Evolutionary conservation across 768 basidiomycete species (phyloP), one percentile per base, ranked within the genome.

Genomic region (Boletales sp.): DNA sequence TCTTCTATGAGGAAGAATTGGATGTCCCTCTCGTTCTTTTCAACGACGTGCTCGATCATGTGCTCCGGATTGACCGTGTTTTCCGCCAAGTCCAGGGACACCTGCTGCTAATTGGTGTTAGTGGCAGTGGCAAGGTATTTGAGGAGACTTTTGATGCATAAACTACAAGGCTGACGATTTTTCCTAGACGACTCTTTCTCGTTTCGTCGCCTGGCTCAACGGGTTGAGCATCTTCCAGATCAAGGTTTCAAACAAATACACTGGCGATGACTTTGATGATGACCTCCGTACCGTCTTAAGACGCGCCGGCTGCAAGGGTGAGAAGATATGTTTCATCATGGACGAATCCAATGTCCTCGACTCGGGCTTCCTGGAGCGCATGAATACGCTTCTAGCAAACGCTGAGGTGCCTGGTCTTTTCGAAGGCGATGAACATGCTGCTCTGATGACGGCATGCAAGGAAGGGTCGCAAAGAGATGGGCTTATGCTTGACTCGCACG

Each of bases 381-480:
- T 99, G 95, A 99, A 99, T 68, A 99, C 97, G 0, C 81, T 99
- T 13, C 80, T 99, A 14, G 97, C 97, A 36, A 99, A 99, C 61
- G 97, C 97, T n/a, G 97, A 99, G 68, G 94, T 99, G n/a, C 97
- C 97, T 0, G 97, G 97, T 69, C 79, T 99, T n/a, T 99, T 99
- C 66, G 97, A 99, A 70, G 97, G 97, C n/a, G 97, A 99, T 61
- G 97, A 99, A 65, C 87, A 97, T 66, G 86, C 95, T 17, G 91
- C 94, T 44, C 75, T 99, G 50, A 98, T 98, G 94, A 98, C 97
- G 5, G 94, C 97, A 2, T 98, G 97, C 74, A 97, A 97, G 67
- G 97, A 98, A 70, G 97, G 97, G 6, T 97, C 97, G n/a, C 94
- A 97, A 64, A 84, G 97, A 13, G 97, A 99, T 56, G 97, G 97